phyloP scores from a whole-genome alignment of 805 yeast genomes.

The Maudiozyma turicensis region DNA sequence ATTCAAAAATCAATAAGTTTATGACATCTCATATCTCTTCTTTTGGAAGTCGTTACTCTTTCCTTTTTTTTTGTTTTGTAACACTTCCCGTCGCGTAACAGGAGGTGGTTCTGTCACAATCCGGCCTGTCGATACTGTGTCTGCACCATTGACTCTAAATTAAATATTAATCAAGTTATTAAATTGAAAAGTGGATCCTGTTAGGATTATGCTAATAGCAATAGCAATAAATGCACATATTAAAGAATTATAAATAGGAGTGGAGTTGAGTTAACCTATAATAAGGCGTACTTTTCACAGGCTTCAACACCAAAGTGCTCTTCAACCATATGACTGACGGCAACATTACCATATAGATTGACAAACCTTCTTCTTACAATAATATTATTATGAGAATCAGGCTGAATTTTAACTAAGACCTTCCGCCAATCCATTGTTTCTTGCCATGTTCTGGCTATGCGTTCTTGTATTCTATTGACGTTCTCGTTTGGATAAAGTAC shows the following conservation, averaged over 20 bases:
- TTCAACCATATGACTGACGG: constrained; percentile 67
- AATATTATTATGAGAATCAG: constrained; percentile 92
- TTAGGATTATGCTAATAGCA: neutral
- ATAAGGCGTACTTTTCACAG: constrained; percentile 7
- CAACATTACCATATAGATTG: constrained; percentile 94
- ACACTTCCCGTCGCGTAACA: too few relatives aligned
- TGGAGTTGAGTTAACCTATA: neutral
- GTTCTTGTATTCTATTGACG: constrained; percentile 39
- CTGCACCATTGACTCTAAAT: too few relatives aligned
- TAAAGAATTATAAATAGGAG: neutral
- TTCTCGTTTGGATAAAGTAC: constrained; percentile 26
- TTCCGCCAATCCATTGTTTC: constrained; percentile 78
- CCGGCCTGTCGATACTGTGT: too few relatives aligned
- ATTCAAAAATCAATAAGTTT: too few relatives aligned
- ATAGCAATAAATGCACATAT: neutral
- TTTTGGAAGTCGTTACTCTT: too few relatives aligned
- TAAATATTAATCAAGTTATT: too few relatives aligned
- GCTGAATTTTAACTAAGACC: constrained; percentile 69
- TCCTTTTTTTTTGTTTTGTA: too few relatives aligned
- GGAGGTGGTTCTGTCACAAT: too few relatives aligned
- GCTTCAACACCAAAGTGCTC: constrained; percentile 33
- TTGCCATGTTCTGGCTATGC: constrained; percentile 83
- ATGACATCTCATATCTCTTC: too few relatives aligned
- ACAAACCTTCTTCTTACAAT: constrained; percentile 69
- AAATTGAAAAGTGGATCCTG: too few relatives aligned